Base-by-base conservation (phyloP, 768 basidiomycete species). In the Collybiopsis confluens region DNA sequence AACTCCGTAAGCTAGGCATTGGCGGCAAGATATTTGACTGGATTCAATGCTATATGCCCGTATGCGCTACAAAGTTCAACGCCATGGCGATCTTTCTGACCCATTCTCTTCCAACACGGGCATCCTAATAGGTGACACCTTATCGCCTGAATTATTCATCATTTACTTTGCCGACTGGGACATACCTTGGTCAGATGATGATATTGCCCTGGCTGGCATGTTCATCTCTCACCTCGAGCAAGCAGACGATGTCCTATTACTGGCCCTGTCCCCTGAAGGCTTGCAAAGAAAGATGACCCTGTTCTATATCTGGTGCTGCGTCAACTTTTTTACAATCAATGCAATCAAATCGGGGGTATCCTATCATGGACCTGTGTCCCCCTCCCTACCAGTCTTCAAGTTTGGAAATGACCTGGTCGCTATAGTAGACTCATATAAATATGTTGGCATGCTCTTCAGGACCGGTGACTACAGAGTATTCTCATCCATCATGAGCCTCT, bases 1-100 rank as follows among this genome's bases (percentile, higher is more conserved):
- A 70, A 45, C 58, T 70, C 1, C 36, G 28, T 30, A 16, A 26
- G 3, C 24, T 42, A 24, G 71, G 71, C 16, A 24, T 24, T 4
- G 20, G 30, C 20, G 57, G 57, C 6, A 36, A 47, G 11, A 15
- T 55, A 15, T 55, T 58, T 45, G 54, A 58, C 54, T 58, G 45
- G 45, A 16, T 55, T 23, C 47, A 23, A 58, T 21, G 30, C 13
- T 58, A 8, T 58, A 58, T 40, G 10, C n/a, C 13, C 16, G 23
- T 6, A 54, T 55, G 54, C 8, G 15, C 2, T 54, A 49, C 41
- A 27, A 36, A 21, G 45, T 55, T 3, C 21, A 26, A 15, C 44
- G 24, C 24, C 13, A 28, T 15, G 44, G 27, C 23, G 9, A 28
- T 21, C 20, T 36, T 3, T 37, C 45, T n/a, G 30, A 45, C 9